Conservation (phyloP, 176 grass and related monocot genomes). For the Juncus effusus region DNA sequence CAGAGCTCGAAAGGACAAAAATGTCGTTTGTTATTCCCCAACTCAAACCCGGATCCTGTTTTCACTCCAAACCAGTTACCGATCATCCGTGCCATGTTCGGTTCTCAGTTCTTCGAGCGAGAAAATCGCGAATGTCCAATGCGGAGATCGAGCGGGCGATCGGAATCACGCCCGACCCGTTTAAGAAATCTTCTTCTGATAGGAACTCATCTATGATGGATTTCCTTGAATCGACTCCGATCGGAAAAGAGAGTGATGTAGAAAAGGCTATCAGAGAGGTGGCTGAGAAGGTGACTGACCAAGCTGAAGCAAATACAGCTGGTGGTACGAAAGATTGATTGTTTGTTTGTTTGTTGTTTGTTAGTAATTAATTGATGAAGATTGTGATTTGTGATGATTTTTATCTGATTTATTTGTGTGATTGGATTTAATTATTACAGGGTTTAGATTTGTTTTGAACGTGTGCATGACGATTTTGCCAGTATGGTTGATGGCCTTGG, state of each 20-base stretch:
- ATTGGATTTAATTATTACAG: constrained; percentile 36
- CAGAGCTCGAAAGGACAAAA: background rate
- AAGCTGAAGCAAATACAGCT: constrained; percentile 48
- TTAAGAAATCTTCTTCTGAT: constrained; percentile 20
- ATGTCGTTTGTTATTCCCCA: constrained; percentile 7
- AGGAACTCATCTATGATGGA: constrained; percentile 49
- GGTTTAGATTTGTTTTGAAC: constrained; percentile 54
- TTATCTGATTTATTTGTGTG: background rate
- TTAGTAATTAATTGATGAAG: background rate
- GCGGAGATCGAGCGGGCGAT: constrained; percentile 70
- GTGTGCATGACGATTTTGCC: constrained; percentile 72
- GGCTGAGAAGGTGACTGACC: constrained; percentile 67
- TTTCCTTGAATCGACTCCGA: constrained; percentile 46
- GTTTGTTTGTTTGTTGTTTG: background rate
- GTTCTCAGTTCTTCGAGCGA: background rate
- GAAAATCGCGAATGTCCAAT: constrained; percentile 43
- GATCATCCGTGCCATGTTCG: constrained; percentile 16
- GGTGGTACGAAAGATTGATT: constrained; percentile 26
- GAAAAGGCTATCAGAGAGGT: constrained; percentile 68
- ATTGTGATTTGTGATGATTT: background rate
- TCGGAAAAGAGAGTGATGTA: constrained; percentile 49
- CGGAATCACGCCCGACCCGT: constrained; percentile 40
- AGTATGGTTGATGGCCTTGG: constrained; percentile 56
- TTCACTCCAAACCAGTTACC: constrained; percentile 13
- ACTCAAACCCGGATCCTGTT: background rate